Evolutionary conservation across 305 asterid genomes (phyloP).

Genomic region (Solanum hybrid): DNA sequence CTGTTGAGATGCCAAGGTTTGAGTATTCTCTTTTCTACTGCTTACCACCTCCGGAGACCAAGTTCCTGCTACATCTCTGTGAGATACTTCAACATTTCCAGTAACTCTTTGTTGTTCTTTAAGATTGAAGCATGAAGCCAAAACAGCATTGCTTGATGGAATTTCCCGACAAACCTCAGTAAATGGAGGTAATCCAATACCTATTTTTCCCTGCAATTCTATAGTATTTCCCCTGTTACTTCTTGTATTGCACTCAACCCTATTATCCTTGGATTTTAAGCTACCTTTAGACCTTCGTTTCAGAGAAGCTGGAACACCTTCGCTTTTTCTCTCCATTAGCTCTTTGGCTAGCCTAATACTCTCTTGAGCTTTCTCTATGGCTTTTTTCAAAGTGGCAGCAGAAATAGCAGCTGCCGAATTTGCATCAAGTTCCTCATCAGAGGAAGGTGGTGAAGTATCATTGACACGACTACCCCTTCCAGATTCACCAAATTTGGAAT

Average conservation of each 20-base stretch:
- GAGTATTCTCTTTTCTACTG: conserved; percentile 25
- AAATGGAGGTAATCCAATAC: conserved; percentile 16
- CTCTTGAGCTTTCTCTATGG: conserved; percentile 91
- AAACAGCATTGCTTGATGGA: conserved; percentile 2
- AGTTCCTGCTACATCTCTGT: conserved; percentile 22
- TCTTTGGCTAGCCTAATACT: conserved; percentile 73
- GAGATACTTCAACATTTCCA: conserved; percentile 27
- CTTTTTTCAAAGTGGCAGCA: conserved; percentile 77
- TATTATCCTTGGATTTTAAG: conserved; percentile 32
- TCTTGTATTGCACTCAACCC: conserved; percentile 21
- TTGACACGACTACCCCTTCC: conserved; percentile 16
- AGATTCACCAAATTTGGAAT: conserved; percentile 27
- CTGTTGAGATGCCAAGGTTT: conserved; percentile 29
- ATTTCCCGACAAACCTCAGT: conserved; percentile 13
- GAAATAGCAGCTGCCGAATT: conserved; percentile 78
- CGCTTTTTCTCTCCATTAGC: conserved; percentile 59
- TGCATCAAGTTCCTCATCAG: conserved; percentile 75
- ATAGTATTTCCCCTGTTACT: conserved; percentile 14
- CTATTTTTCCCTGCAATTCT: conserved; percentile 15
- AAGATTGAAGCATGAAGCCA: conserved; percentile 18
- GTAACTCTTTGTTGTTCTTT: conserved; percentile 10
- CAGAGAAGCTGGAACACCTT: conserved; percentile 31
- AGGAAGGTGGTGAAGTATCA: conserved; percentile 34
- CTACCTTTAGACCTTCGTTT: conserved; percentile 27
- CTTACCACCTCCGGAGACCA: conserved; percentile 28